Evolutionary conservation across 176 grass and related monocot genomes (phyloP).

Genomic region (Aegilops tauschii): DNA sequence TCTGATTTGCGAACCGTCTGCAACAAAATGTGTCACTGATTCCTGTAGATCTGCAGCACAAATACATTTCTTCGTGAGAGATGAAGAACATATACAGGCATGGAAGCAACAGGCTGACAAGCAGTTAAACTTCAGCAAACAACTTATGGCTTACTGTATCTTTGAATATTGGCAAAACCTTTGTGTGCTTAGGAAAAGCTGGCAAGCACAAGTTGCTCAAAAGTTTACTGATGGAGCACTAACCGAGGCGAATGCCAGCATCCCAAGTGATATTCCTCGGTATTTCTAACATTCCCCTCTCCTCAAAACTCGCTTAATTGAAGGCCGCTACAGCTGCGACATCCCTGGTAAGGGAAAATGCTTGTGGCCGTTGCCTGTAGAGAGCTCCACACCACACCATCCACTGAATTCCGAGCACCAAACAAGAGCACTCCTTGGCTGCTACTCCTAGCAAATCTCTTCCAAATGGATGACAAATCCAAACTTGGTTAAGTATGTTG

Average conservation of each 20-base stretch:
- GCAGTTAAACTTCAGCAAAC: background rate
- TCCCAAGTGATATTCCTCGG: background rate
- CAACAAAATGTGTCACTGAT: background rate
- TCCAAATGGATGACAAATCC: too few species aligned
- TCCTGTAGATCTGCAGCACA: background rate
- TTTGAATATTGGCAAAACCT: background rate
- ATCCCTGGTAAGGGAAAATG: too few species aligned
- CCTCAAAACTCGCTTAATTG: too few species aligned
- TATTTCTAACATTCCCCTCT: too few species aligned
- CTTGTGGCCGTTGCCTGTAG: too few species aligned
- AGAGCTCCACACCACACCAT: too few species aligned
- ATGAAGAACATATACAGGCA: background rate
- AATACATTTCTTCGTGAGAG: background rate
- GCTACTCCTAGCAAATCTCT: too few species aligned
- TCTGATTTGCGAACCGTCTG: background rate
- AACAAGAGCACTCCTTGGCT: too few species aligned
- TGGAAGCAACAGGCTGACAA: background rate
- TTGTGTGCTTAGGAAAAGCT: too few species aligned
- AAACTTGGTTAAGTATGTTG: too few species aligned
- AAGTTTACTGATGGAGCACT: background rate
- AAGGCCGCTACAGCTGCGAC: too few species aligned
- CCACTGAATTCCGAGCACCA: too few species aligned
- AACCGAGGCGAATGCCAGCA: background rate
- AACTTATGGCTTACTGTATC: background rate
- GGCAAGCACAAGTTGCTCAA: background rate